Evolutionary conservation across 805 yeast genomes (phyloP).

Genomic region (Wickerhamiella hasegawae): DNA sequence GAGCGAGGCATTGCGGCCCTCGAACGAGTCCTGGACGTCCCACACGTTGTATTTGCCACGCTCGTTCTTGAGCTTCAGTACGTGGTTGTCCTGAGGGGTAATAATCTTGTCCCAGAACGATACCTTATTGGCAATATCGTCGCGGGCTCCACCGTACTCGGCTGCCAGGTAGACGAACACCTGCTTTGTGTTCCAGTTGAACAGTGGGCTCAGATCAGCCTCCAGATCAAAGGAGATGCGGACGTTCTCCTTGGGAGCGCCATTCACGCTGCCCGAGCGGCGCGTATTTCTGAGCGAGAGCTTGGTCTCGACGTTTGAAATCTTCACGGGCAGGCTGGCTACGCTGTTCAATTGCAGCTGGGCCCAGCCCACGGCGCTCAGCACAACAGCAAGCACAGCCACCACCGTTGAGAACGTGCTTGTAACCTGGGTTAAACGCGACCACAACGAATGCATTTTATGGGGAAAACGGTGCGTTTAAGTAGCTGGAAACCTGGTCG

Average conservation of each 20-base stretch:
- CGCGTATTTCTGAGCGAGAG: slow-evolving; percentile 21
- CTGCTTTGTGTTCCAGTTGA: slow-evolving; percentile 96
- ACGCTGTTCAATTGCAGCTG: slow-evolving; percentile 17
- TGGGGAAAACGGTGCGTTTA: too few species aligned
- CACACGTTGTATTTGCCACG: slow-evolving; percentile 72
- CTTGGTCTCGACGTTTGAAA: slow-evolving; percentile 9
- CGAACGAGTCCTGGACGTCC: slow-evolving; percentile 51
- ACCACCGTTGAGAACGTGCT: slow-evolving; percentile 21
- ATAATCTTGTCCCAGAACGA: slow-evolving; percentile 88
- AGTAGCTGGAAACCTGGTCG: too few species aligned
- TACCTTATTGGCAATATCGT: slow-evolving; percentile 36
- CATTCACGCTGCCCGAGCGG: slow-evolving; percentile 49
- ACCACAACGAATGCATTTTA: too few species aligned
- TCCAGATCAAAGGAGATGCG: slow-evolving; percentile 56
- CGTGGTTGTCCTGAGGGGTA: slow-evolving; percentile 39
- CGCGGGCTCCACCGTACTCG: slow-evolving; percentile 43
- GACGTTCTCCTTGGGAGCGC: slow-evolving; percentile 62
- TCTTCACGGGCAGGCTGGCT: slow-evolving; percentile 10
- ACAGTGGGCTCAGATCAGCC: slow-evolving; percentile 56
- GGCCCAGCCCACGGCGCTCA: slow-evolving; percentile 16
- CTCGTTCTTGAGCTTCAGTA: slow-evolving; percentile 32
- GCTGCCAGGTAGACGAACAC: slow-evolving; percentile 85
- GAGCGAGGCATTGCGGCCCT: slow-evolving; percentile 47
- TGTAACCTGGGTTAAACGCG: slow-evolving; percentile 21
- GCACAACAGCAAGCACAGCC: slow-evolving; percentile 15